Evolutionary conservation across 495 filamentous ascomycete species (phyloP).

Genomic region (Podospora didyma): DNA sequence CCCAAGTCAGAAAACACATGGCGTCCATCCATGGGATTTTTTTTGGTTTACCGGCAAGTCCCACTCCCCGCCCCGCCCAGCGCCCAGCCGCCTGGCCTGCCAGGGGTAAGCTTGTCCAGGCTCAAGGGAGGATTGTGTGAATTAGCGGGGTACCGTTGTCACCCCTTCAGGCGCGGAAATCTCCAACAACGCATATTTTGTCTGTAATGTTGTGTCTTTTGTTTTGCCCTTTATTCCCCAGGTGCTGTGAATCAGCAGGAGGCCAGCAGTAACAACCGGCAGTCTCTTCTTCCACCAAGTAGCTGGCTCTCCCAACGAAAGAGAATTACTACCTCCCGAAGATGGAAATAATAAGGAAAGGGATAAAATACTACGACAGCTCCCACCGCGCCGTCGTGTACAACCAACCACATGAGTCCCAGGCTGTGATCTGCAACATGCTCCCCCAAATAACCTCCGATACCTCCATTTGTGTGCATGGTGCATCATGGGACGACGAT

Average conservation of each 20-base stretch:
- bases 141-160: background rate
- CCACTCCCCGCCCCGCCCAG: background rate
- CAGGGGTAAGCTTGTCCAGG: background rate
- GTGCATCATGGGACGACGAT: background rate
- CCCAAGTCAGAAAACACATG: background rate
- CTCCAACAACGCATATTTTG: constrained; percentile 3
- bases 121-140: background rate
- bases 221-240: background rate
- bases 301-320: no score
- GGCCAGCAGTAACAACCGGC: no score
- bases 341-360: no score
- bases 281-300: no score
- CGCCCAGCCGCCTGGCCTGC: background rate
- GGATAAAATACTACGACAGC: no score
- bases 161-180: constrained; percentile 7
- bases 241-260: no score
- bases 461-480: background rate
- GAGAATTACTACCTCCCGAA: no score
- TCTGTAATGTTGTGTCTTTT: background rate
- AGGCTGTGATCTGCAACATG: background rate
- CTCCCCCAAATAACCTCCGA: background rate
- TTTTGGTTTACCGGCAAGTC: constrained; percentile 6
- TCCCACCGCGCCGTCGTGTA: no score
- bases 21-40: constrained; percentile 2
- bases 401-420: background rate